These are phyloP conservation scores for Suillus lakei DNA, from an alignment of 768 basidiomycete genomes.

Conservation along the genomic window DNA sequence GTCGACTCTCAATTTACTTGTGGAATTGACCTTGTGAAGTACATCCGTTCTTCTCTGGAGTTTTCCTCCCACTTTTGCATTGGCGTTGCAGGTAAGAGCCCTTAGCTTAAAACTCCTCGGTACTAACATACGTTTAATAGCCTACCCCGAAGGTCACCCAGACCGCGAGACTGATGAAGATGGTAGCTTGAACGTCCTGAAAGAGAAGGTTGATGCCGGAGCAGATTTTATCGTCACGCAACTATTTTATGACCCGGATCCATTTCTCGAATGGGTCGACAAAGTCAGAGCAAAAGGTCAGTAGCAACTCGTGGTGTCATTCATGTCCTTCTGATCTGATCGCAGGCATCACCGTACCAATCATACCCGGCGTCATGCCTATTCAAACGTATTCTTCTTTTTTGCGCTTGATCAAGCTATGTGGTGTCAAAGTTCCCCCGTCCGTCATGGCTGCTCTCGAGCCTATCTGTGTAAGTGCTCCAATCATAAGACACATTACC, in stretches of 20 bases:
- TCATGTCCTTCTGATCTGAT: conserved; percentile 12
- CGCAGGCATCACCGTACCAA: conserved; percentile 84
- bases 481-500: not conserved
- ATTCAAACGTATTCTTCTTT: conserved; percentile 97
- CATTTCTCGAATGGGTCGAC: conserved; percentile 79
- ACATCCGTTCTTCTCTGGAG: conserved; percentile 79
- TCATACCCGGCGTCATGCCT: conserved; percentile 97
- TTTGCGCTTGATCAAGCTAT: conserved; percentile 87
- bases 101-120: conserved; percentile 6
- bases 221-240: conserved; percentile 97
- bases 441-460: conserved; percentile 69
- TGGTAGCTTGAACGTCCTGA: conserved; percentile 69
- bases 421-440: conserved; percentile 77
- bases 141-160: conserved; percentile 89
- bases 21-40: conserved; percentile 88
- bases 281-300: conserved; percentile 75
- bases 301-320: conserved; percentile 16
- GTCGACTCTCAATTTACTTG: conserved; percentile 83
- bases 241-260: conserved; percentile 94
- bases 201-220: conserved; percentile 90
- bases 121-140: conserved; percentile 42
- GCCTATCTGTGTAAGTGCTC: conserved; percentile 67
- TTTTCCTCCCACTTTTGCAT: conserved; percentile 88
- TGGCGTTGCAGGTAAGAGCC: conserved; percentile 81
- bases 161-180: conserved; percentile 65